Base-by-base conservation (phyloP, 1,284 basidiomycete species). In the Cryptococcus sp. region DNA sequence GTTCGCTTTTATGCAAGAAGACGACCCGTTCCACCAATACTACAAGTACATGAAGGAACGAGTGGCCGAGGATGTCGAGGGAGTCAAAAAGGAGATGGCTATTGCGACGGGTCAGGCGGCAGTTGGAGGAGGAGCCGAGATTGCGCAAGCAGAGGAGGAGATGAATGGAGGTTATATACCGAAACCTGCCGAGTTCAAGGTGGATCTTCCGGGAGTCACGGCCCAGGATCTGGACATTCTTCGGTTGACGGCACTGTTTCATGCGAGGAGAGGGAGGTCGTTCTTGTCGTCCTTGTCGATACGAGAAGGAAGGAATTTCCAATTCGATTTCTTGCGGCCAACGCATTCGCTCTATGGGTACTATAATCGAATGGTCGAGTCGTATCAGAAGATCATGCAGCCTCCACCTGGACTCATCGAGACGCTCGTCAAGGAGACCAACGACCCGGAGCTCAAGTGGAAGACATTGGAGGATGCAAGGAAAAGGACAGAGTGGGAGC, bases 261-360 rank as follows among this genome's bases (percentile, higher is more conserved):
- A 92, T 22, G 95, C 95, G 24, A 85, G 87, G 19, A 82, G 91
- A 47, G 95, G 95, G 2, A 83, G 86, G 24, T 78, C 80, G 21
- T 99, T 98, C 76, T 82, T 97, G 12, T 81, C 84, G 5, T 79
- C 84, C 7, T 82, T 99, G 23, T 88, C 89, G 4, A 78, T 82
- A n/a, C 81, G 84, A 43, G 95, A 99, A 75, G 86, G 86, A 16
- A 82, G 88, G 32, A 98, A 97, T 74, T 95, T 90, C 68, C 94
- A 98, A 65, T 99, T 98, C 66, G 95, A 97, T 69, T 99, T 99
- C 71, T 78, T 99, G 44, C 82, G 90, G 39, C 95, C 94, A 3
- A 88, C 84, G 1, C 94, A 97, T 71, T 97, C 93, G 14, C 82
- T 98, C 28, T 98, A 94, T 65, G 84, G 86, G 45, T 94, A 89